Percentiles rank a stretch among this genome's conserved stretches.
Evolutionary conservation across 768 basidiomycete genomes (phyloP).

Genomic region (Wakefieldia striispora): DNA sequence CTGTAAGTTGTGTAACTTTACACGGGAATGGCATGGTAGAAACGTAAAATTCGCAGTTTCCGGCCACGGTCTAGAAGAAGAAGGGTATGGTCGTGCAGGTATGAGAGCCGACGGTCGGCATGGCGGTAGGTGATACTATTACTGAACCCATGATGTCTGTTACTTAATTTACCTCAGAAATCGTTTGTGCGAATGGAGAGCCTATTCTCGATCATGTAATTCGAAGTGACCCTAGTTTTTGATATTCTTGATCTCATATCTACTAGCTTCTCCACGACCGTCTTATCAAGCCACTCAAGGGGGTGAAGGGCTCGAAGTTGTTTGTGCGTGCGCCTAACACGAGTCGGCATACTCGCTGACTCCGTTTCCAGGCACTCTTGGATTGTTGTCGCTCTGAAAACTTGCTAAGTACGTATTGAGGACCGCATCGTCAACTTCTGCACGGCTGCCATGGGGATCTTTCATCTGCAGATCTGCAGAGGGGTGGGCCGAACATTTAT

Average conservation of each 20-base stretch:
- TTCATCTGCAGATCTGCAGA: constrained; percentile 18
- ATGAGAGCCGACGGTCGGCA: constrained; percentile 48
- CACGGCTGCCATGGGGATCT: not conserved
- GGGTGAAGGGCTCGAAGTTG: constrained; percentile 17
- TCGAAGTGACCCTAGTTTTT: not conserved
- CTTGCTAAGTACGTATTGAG: constrained; percentile 18
- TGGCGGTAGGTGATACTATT: constrained; percentile 36
- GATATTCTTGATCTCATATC: not conserved
- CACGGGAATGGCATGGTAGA: not conserved
- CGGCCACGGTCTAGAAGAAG: constrained; percentile 21
- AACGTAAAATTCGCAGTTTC: constrained; percentile 10
- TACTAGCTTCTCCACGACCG: constrained; percentile 19
- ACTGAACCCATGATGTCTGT: not conserved
- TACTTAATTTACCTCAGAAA: constrained; percentile 13
- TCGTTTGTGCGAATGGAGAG: constrained; percentile 16
- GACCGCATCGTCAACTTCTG: not conserved
- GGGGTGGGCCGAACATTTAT: constrained; percentile 12
- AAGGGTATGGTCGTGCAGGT: constrained; percentile 24
- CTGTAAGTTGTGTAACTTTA: constrained; percentile 35
- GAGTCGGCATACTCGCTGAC: not conserved
- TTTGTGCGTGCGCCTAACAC: constrained; percentile 11
- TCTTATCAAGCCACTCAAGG: constrained; percentile 19
- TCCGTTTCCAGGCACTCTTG: constrained; percentile 20
- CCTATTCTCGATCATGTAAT: constrained; percentile 25
- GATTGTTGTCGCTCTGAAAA: constrained; percentile 33